phyloP scores from a whole-genome alignment of 805 yeast species.

The Barnettozyma salicaria region DNA sequence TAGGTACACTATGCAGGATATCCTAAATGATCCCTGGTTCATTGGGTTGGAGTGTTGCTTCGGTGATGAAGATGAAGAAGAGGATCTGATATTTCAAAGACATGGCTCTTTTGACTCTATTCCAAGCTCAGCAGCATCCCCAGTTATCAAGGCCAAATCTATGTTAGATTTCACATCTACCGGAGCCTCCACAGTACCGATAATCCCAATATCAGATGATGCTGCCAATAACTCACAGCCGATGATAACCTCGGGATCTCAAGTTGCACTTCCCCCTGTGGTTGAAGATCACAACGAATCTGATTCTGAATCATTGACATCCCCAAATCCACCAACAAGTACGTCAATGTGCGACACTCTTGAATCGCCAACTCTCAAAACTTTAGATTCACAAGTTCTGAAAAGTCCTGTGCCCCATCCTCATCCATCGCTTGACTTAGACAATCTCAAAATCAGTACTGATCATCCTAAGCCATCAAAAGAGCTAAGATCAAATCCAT shows the following conservation, averaged over 20 bases:
- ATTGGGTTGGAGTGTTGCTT: conserved; percentile 51
- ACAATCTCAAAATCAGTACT: not conserved
- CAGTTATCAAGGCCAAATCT: conserved; percentile 14
- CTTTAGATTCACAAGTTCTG: not conserved
- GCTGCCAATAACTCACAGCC: conserved; percentile 3
- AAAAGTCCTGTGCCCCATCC: not conserved
- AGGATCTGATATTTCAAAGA: conserved; percentile 2
- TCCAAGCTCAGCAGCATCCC: conserved; percentile 3
- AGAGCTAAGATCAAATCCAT: not conserved
- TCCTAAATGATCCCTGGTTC: conserved; percentile 65
- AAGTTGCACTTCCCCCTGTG: conserved; percentile 12
- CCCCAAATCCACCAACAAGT: not conserved
- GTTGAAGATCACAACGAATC: conserved; percentile 13
- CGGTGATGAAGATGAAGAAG: conserved; percentile 34
- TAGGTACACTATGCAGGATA: conserved; percentile 47
- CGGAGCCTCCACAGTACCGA: not conserved
- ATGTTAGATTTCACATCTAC: conserved; percentile 22
- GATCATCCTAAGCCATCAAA: not conserved
- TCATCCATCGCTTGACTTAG: not conserved
- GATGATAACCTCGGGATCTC: conserved; percentile 2
- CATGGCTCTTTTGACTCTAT: conserved; percentile 9
- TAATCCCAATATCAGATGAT: not conserved
- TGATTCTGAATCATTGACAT: conserved; percentile 7
- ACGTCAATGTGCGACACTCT: conserved; percentile 1
- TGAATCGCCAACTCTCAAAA: not conserved